phyloP scores from a whole-genome alignment of 495 filamentous ascomycete genomes.

The Baudoinia panamericana region DNA sequence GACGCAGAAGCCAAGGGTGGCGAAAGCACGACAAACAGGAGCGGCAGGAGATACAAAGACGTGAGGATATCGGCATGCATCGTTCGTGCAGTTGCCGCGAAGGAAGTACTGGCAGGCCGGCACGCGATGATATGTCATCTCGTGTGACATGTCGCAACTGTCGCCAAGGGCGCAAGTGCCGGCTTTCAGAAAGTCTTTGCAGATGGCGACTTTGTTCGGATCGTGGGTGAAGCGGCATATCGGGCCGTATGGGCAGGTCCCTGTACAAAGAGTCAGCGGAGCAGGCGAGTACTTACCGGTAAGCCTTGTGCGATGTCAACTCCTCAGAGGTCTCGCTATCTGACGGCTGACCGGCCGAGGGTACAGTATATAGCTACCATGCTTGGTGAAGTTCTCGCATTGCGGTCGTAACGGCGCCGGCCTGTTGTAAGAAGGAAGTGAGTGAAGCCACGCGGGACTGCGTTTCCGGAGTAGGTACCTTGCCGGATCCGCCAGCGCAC shows the following conservation, averaged over 20 bases:
- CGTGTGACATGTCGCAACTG: constrained; percentile 87
- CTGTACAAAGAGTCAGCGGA: constrained; percentile 35
- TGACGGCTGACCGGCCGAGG: constrained; percentile 1
- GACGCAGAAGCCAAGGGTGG: constrained; percentile 77
- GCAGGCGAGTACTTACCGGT: constrained; percentile 11
- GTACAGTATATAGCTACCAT: constrained; percentile 53
- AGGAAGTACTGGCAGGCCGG: constrained; percentile 84
- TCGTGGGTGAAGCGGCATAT: constrained; percentile 76
- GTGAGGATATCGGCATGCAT: constrained; percentile 81
- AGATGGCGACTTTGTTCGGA: constrained; percentile 76
- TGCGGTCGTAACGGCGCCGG: constrained; percentile 48
- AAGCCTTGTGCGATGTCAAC: constrained; percentile 11
- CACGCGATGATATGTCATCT: constrained; percentile 69
- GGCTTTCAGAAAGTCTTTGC: constrained; percentile 71
- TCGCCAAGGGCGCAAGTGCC: constrained; percentile 67
- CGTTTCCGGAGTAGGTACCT: constrained; percentile 34
- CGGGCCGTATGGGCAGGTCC: constrained; percentile 68
- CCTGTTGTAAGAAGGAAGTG: constrained; percentile 1
- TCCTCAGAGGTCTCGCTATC: background rate
- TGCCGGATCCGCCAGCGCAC: constrained; percentile 46
- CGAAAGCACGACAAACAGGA: constrained; percentile 74
- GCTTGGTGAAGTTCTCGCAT: constrained; percentile 86
- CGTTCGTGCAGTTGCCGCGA: constrained; percentile 79
- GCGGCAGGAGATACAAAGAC: constrained; percentile 68
- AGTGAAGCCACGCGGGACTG: background rate